Conservation (phyloP, 139 green algal species). For the Haematococcus lacustris region DNA sequence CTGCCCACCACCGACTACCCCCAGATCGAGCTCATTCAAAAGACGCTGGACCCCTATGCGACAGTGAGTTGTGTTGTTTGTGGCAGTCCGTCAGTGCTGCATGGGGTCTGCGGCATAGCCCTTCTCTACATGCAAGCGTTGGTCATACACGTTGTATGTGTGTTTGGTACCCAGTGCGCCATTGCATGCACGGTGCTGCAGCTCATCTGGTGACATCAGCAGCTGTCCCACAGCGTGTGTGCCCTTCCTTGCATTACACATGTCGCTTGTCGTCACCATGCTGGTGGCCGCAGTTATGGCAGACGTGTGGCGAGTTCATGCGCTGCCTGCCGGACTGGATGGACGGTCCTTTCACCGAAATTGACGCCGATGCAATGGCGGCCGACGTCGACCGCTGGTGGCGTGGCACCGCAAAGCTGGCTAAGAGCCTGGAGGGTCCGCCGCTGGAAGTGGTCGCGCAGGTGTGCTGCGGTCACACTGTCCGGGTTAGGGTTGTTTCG, state of each 20-base stretch:
- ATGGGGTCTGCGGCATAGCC: too few relatives aligned
- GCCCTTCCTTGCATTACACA: too few relatives aligned
- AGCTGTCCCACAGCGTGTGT: too few relatives aligned
- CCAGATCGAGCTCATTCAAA: slow-evolving; percentile 36
- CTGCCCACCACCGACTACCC: slow-evolving; percentile 49
- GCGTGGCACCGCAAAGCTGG: slow-evolving; percentile 39
- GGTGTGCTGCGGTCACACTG: not conserved
- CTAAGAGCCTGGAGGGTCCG: slow-evolving; percentile 33
- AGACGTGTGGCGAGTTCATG: slow-evolving; percentile 31
- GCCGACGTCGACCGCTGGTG: slow-evolving; percentile 55
- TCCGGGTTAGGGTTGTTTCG: not conserved
- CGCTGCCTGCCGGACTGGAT: slow-evolving; percentile 63
- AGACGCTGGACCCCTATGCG: slow-evolving; percentile 49
- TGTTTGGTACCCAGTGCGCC: too few relatives aligned
- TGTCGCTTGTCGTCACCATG: too few relatives aligned
- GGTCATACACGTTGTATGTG: too few relatives aligned
- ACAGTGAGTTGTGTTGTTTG: slow-evolving; percentile 37
- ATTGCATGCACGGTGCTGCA: too few relatives aligned
- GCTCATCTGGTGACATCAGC: too few relatives aligned
- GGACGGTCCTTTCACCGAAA: slow-evolving; percentile 64
- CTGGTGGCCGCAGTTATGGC: not conserved
- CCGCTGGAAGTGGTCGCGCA: slow-evolving; percentile 22
- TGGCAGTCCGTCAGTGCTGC: too few relatives aligned
- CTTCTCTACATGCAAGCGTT: too few relatives aligned
- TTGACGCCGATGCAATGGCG: slow-evolving; percentile 58